These are phyloP conservation scores for Bonnemaisonia californica DNA, from an alignment of 31 red algal species.

Conservation along the genomic window DNA sequence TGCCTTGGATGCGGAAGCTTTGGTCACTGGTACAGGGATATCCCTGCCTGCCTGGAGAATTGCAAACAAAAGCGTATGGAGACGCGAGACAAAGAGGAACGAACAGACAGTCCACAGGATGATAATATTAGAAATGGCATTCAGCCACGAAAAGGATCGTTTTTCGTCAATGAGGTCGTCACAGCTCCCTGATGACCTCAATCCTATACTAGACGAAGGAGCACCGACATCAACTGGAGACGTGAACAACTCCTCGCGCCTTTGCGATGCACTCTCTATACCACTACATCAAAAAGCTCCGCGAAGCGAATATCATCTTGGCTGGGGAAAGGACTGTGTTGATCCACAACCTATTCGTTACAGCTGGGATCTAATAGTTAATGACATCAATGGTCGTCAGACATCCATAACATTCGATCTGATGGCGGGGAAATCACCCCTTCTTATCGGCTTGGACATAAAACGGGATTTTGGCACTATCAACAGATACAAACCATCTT, in stretches of 20 bases:
- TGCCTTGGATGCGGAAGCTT: constrained; percentile 10
- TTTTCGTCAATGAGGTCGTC: background rate
- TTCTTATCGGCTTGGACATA: background rate
- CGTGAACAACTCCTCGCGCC: background rate
- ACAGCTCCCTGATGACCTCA: constrained; percentile 2
- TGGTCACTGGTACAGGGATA: constrained; percentile 37
- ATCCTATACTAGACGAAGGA: too few relatives aligned
- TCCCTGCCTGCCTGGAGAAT: constrained; percentile 18
- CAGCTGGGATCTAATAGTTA: background rate
- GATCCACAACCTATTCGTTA: background rate
- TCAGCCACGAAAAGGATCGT: background rate
- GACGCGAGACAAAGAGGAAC: too few relatives aligned
- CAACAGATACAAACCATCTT: background rate
- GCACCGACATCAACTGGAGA: background rate
- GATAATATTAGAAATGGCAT: too few relatives aligned
- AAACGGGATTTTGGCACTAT: background rate
- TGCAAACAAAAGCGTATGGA: too few relatives aligned
- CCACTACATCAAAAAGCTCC: background rate
- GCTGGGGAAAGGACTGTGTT: constrained; percentile 17
- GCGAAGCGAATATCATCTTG: background rate
- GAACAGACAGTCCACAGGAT: too few relatives aligned
- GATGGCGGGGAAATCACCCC: constrained; percentile 12
- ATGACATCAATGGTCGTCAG: background rate
- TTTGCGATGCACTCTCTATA: background rate
- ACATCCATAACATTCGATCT: constrained; percentile 25